Evolutionary conservation across 1,139 yeast species (phyloP).

Genomic region (Scheffersomyces quercinus): DNA sequence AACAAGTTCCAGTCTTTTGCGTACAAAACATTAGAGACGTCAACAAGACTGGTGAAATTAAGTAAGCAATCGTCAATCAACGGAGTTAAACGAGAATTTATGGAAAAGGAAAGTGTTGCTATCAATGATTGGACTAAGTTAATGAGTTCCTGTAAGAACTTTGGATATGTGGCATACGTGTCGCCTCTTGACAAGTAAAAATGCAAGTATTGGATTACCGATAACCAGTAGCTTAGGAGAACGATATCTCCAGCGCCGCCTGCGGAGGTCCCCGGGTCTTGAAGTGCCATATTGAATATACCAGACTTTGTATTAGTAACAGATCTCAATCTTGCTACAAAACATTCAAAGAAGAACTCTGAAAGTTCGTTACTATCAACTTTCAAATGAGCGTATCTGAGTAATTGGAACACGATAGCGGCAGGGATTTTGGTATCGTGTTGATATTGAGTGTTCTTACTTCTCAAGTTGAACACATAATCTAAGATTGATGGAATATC

Average conservation of each 20-base stretch:
- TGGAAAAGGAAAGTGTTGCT: conserved; percentile 63
- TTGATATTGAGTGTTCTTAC: conserved; percentile 28
- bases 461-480: conserved; percentile 48
- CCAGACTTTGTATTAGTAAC: conserved; percentile 63
- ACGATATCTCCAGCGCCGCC: conserved; percentile 65
- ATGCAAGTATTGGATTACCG: conserved; percentile 65
- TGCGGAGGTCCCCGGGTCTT: conserved; percentile 16
- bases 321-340: conserved; percentile 60
- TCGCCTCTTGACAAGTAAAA: conserved; percentile 62
- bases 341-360: conserved; percentile 58
- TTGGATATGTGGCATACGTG: conserved; percentile 55
- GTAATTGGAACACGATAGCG: conserved; percentile 63
- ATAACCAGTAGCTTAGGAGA: conserved; percentile 69
- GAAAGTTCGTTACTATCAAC: conserved; percentile 55
- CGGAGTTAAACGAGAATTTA: conserved; percentile 58
- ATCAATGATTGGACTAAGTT: conserved; percentile 60
- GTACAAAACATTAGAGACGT: conserved; percentile 58
- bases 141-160: conserved; percentile 59
- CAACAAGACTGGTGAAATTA: conserved; percentile 65
- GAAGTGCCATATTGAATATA: conserved; percentile 47
- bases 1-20: conserved; percentile 78
- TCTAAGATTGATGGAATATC: conserved; percentile 65
- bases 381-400: conserved; percentile 62
- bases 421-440: conserved; percentile 69
- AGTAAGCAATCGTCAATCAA: conserved; percentile 65